Conservation (phyloP, 352 stramenopile genomes). For the Phytopythium ostracodes region DNA sequence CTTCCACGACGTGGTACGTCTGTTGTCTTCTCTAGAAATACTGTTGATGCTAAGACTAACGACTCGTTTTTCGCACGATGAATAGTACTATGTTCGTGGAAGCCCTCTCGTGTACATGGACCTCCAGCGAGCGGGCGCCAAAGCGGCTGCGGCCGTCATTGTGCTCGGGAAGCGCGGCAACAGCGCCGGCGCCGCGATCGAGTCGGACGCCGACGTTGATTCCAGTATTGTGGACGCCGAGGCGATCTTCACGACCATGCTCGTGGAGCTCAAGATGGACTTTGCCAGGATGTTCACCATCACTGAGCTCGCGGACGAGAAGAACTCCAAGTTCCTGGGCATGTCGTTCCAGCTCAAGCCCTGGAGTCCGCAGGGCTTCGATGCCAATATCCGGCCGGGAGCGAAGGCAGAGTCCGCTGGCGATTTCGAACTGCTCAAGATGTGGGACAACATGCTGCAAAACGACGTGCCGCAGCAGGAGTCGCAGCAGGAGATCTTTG, state of each 20-base stretch:
- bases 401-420: neutral
- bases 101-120: slow-evolving; percentile 77
- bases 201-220: slow-evolving; percentile 39
- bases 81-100: slow-evolving; percentile 75
- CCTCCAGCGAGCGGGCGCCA: slow-evolving; percentile 74
- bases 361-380: neutral
- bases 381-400: too few relatives aligned
- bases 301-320: slow-evolving; percentile 77
- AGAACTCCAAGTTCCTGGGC: slow-evolving; percentile 86
- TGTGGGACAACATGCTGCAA: slow-evolving; percentile 70
- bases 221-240: slow-evolving; percentile 76
- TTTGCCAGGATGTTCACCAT: slow-evolving; percentile 83
- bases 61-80: neutral
- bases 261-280: slow-evolving; percentile 87
- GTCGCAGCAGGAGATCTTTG: slow-evolving; percentile 74
- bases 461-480: slow-evolving; percentile 57
- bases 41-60: neutral
- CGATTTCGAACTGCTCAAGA: slow-evolving; percentile 29
- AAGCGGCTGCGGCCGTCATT: slow-evolving; percentile 73
- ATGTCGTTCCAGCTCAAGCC: slow-evolving; percentile 64
- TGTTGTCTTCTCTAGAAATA: too few relatives aligned
- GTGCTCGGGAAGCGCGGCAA: slow-evolving; percentile 72
- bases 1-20: slow-evolving; percentile 70
- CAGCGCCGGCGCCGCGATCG: slow-evolving; percentile 18
- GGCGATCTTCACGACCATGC: slow-evolving; percentile 83